Evolutionary conservation across 2,329 filamentous ascomycete species (phyloP).

Genomic region (Fusarium sp.): DNA sequence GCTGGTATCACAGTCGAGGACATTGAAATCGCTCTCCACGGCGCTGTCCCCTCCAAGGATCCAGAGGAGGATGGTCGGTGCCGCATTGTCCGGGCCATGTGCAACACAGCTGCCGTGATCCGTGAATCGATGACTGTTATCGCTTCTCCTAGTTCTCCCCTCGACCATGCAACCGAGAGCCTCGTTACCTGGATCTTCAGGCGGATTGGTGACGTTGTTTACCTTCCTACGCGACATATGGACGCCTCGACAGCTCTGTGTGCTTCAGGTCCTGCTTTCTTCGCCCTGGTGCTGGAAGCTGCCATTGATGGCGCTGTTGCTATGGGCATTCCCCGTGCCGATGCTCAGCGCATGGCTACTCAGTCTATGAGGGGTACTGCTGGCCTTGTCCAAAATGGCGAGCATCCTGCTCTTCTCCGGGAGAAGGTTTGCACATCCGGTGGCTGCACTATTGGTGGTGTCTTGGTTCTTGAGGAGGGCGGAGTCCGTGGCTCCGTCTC

Average conservation of each 20-base stretch:
- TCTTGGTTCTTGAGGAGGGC: slow-evolving; percentile 79
- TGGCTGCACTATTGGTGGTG: slow-evolving; percentile 79
- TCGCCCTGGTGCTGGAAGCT: slow-evolving; percentile 78
- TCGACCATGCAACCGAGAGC: slow-evolving; percentile 60
- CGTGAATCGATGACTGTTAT: slow-evolving; percentile 87
- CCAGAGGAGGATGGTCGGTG: slow-evolving; percentile 60
- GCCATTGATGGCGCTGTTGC: slow-evolving; percentile 81
- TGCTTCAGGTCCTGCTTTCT: slow-evolving; percentile 80
- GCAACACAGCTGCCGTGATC: slow-evolving; percentile 83
- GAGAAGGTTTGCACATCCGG: slow-evolving; percentile 83
- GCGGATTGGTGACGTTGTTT: slow-evolving; percentile 75
- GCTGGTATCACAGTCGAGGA: slow-evolving; percentile 78
- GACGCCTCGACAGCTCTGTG: slow-evolving; percentile 78
- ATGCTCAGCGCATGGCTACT: slow-evolving; percentile 80
- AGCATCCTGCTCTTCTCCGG: slow-evolving; percentile 78
- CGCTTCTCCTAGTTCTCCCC: slow-evolving; percentile 66
- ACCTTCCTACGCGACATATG: slow-evolving; percentile 73
- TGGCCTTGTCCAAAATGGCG: slow-evolving; percentile 72
- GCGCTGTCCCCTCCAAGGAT: slow-evolving; percentile 58
- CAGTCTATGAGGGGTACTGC: slow-evolving; percentile 82
- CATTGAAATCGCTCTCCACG: slow-evolving; percentile 72
- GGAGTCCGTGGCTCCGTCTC: slow-evolving; percentile 72
- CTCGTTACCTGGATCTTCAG: slow-evolving; percentile 82
- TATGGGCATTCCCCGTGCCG: slow-evolving; percentile 77
- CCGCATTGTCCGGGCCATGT: slow-evolving; percentile 80